Evolutionary conservation across 139 green algal species (phyloP).

Genomic region (Ettlia oleoabundans): DNA sequence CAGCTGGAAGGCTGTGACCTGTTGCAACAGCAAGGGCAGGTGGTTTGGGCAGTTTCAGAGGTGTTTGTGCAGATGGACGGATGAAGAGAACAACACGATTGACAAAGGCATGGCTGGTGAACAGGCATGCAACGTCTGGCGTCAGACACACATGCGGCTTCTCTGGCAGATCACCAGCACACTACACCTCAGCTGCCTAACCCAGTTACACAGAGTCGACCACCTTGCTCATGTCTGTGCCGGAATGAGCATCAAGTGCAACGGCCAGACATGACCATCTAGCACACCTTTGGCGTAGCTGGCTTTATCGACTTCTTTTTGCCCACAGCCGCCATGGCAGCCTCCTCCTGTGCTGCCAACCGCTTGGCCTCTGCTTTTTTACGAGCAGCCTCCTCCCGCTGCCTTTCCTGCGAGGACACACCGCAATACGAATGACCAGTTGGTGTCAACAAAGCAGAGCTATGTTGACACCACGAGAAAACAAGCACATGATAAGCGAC

Average conservation of each 20-base stretch:
- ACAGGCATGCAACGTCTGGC: too few species aligned
- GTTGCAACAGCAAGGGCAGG: too few species aligned
- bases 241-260: too few species aligned
- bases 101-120: too few species aligned
- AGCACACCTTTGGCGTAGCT: slow-evolving; percentile 15
- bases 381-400: slow-evolving; percentile 52
- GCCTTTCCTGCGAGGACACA: slow-evolving; percentile 39
- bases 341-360: slow-evolving; percentile 70
- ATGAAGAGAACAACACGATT: not conserved
- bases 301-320: slow-evolving; percentile 60
- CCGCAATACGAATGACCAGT: not conserved
- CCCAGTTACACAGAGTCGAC: too few species aligned
- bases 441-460: too few species aligned
- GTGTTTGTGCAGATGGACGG: not conserved
- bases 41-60: too few species aligned
- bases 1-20: slow-evolving; percentile 66
- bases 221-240: too few species aligned
- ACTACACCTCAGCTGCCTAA: not conserved
- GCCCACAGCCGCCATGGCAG: slow-evolving; percentile 41
- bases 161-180: not conserved
- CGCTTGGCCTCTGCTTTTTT: slow-evolving; percentile 72
- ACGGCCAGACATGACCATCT: too few species aligned
- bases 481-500: not conserved
- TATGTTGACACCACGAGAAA: too few species aligned
- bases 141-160: too few species aligned